Evolutionary conservation across 1,139 yeast genomes (phyloP).

Genomic region (Suhomyces kunorum): DNA sequence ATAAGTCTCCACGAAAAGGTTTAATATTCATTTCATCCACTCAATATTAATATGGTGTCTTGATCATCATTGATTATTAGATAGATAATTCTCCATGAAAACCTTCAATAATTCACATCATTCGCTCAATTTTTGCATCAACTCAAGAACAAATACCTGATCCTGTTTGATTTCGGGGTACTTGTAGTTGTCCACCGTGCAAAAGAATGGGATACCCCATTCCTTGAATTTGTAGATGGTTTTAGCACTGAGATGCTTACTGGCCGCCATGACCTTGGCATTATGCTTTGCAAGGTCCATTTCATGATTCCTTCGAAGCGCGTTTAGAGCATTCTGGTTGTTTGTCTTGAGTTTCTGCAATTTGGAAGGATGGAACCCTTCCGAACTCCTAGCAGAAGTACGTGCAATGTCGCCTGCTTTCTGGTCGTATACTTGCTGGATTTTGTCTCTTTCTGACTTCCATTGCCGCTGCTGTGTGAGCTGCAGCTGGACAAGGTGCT

Average conservation of each 20-base stretch:
- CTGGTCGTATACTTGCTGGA: constrained; percentile 15
- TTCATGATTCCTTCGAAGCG: constrained; percentile 11
- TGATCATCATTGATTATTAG: no score
- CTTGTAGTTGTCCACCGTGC: constrained; percentile 20
- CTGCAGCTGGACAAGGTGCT: constrained; percentile 19
- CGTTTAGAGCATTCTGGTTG: constrained; percentile 10
- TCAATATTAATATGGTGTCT: no score
- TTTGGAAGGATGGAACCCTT: constrained; percentile 21
- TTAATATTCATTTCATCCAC: no score
- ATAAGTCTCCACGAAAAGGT: no score
- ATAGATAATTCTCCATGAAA: no score
- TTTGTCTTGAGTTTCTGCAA: constrained; percentile 12
- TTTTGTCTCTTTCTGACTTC: constrained; percentile 16
- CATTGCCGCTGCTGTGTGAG: constrained; percentile 20
- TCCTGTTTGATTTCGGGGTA: constrained; percentile 30
- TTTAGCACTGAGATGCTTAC: constrained; percentile 22
- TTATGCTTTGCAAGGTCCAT: constrained; percentile 21
- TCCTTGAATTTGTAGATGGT: constrained; percentile 18
- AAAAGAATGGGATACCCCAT: constrained; percentile 31
- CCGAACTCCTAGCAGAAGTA: constrained; percentile 11
- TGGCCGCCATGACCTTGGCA: constrained; percentile 14
- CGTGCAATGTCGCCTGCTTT: constrained; percentile 10
- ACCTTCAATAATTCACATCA: constrained; percentile 3
- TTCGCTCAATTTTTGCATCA: constrained; percentile 4
- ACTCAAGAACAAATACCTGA: constrained; percentile 25